These are phyloP conservation scores for Penicillium subrubescens DNA, from an alignment of 495 filamentous ascomycete species.

Conservation along the genomic window DNA sequence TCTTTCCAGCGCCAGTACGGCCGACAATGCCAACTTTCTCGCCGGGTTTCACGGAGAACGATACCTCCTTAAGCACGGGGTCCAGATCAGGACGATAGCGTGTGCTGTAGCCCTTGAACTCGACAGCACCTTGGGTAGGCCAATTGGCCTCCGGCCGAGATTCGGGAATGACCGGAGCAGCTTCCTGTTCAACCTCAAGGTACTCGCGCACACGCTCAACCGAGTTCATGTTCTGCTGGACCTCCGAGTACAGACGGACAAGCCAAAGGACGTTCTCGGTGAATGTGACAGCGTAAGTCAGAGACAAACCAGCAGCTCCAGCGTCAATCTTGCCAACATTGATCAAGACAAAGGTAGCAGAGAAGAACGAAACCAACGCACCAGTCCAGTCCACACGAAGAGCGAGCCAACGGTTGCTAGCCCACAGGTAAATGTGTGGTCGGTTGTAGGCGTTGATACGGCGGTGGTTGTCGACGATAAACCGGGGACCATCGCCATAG, in stretches of 20 bases:
- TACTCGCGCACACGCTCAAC: conserved; percentile 99
- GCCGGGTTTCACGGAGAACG: conserved; percentile 79
- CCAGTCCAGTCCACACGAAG: conserved; percentile 90
- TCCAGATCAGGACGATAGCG: conserved; percentile 88
- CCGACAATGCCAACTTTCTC: conserved; percentile 98
- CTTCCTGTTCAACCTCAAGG: conserved; percentile 94
- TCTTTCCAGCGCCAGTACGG: conserved; percentile 95
- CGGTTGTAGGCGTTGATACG: conserved; percentile 89
- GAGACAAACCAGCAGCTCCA: conserved; percentile 89
- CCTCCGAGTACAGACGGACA: conserved; percentile 89
- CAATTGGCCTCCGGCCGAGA: conserved; percentile 76
- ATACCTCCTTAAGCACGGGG: conserved; percentile 78
- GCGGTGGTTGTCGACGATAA: conserved; percentile 88
- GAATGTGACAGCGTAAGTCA: conserved; percentile 98
- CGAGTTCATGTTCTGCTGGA: conserved; percentile 99
- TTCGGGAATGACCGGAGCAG: conserved; percentile 73
- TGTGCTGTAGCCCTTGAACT: conserved; percentile 86
- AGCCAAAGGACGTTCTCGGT: conserved; percentile 98
- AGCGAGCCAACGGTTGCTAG: conserved; percentile 94
- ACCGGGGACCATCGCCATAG: conserved; percentile 91
- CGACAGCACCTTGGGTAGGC: conserved; percentile 83
- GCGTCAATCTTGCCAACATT: conserved; percentile 86
- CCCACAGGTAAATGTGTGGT: conserved; percentile 97
- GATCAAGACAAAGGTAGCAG: conserved; percentile 85
- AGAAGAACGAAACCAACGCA: conserved; percentile 91